Evolutionary conservation across 495 filamentous ascomycete species (phyloP), one percentile per base, ranked within the genome.

Genomic region (Penicillium subrubescens): DNA sequence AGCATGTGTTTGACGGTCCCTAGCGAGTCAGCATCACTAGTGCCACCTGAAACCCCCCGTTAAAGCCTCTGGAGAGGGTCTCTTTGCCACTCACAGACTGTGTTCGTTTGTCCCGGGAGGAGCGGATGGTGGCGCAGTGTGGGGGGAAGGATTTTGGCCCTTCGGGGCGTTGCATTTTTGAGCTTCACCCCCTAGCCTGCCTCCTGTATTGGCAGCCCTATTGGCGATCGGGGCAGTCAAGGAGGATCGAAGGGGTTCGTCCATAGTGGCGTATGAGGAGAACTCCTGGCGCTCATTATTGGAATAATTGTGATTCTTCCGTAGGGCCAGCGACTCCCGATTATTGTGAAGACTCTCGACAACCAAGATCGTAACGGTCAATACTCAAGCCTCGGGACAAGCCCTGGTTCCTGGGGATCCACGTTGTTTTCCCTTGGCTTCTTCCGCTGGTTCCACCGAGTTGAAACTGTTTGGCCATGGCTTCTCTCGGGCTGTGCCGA

Each of bases 391-490:
- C 43, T 46, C n/a, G 41, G 48, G 19, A 51, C 23, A 27, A 29
- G 23, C 25, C 48, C 48, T 51, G 48, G 23, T 51, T 46, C 41
- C 41, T 44, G 23, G 19, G 61, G 61, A 44, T 64, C 61, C 61
- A 63, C 54, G 54, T 12, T 46, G 2, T 43, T 52, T 31, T 57
- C 37, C 23, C 62, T 64, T 55, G 44, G 62, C 57, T 60, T 48
- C 56, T 53, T 64, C 62, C 56, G 14, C 14, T 12, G 56, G 62
- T 48, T 63, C 61, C 61, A 63, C 61, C n/a, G 34, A 1, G 6
- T 52, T 31, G 48, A 25, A 10, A 50, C 46, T 17, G 48, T 25
- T 31, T 31, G 25, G 25, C 48, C 27, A 10, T 50, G 15, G 23
- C 14, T 52, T 31, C 14, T 52, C 6, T 15, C 15, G 37, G 12